Conservation (phyloP, 1,139 yeast species). For the Hyphopichia burtonii region DNA sequence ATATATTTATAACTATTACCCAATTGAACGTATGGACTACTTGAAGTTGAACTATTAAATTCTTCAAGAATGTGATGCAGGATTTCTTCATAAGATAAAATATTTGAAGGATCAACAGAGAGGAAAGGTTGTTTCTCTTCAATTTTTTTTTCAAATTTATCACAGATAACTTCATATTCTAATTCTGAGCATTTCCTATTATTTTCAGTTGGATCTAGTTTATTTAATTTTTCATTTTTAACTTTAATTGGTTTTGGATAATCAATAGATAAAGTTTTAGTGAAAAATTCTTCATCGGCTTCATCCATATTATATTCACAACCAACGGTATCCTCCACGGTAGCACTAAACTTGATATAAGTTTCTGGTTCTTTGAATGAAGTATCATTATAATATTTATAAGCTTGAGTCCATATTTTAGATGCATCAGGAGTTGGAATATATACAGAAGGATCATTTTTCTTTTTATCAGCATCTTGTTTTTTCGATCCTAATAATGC, state of each 20-base stretch:
- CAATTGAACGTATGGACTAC: constrained; percentile 27
- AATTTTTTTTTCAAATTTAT: constrained; percentile 71
- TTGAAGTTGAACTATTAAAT: constrained; percentile 24
- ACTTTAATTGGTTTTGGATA: constrained; percentile 18
- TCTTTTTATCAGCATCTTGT: constrained; percentile 25
- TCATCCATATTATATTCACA: constrained; percentile 91
- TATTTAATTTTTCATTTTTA: constrained; percentile 7
- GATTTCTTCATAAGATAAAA: constrained; percentile 70
- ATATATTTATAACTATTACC: constrained; percentile 35
- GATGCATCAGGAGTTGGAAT: constrained; percentile 99
- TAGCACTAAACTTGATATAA: constrained; percentile 87
- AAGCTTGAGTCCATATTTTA: constrained; percentile 73
- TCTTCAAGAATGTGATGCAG: constrained; percentile 46
- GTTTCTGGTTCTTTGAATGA: constrained; percentile 70
- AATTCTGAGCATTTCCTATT: constrained; percentile 57
- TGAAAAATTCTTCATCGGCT: constrained; percentile 68
- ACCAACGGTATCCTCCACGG: constrained; percentile 92
- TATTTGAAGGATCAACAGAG: constrained; percentile 77
- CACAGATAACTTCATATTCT: constrained; percentile 81
- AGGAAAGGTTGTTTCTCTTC: constrained; percentile 86
- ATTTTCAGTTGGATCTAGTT: constrained; percentile 14
- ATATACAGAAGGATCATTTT: constrained; percentile 51
- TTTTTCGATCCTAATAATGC: constrained; percentile 45
- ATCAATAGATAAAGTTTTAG: constrained; percentile 35
- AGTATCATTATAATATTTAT: constrained; percentile 62